Evolutionary conservation across 805 yeast genomes (phyloP).

Genomic region (Yamadazyma takamatsuzukensis): DNA sequence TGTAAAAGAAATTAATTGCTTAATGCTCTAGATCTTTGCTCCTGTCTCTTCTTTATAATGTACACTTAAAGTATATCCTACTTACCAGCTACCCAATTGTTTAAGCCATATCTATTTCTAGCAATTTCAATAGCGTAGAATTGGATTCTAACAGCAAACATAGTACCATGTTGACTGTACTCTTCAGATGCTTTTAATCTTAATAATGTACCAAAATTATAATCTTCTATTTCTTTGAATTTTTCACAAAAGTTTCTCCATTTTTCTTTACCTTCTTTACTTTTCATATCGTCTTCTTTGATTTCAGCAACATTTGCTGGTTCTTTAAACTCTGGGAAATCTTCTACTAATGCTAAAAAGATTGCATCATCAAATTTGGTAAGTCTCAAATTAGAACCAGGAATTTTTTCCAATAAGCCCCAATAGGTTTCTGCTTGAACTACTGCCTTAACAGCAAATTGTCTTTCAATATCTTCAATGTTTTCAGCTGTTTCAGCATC

Average conservation of each 20-base stretch:
- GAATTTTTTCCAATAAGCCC: conserved; percentile 66
- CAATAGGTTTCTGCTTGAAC: conserved; percentile 94
- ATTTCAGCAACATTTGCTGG: conserved; percentile 54
- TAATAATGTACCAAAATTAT: conserved; percentile 90
- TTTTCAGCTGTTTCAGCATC: conserved; percentile 92
- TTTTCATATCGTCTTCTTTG: conserved; percentile 79
- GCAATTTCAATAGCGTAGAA: conserved; percentile 93
- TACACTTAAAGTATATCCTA: conserved; percentile 4
- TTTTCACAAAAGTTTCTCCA: conserved; percentile 88
- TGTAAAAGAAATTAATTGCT: too few relatives aligned
- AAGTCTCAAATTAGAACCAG: conserved; percentile 75
- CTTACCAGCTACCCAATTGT: conserved; percentile 71
- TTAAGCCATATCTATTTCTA: conserved; percentile 84
- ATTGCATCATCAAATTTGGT: conserved; percentile 73
- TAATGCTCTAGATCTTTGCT: too few relatives aligned
- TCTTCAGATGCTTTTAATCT: conserved; percentile 71
- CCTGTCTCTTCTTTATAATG: too few relatives aligned
- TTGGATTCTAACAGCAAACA: conserved; percentile 89
- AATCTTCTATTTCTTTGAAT: conserved; percentile 86
- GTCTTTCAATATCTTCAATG: conserved; percentile 86
- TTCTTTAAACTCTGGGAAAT: conserved; percentile 85
- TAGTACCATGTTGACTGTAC: conserved; percentile 78
- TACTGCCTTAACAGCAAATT: conserved; percentile 97
- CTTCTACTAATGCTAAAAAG: conserved; percentile 52
- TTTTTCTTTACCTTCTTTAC: conserved; percentile 70